Percentiles rank a stretch among this genome's conserved stretches.
Evolutionary conservation across 2,329 filamentous ascomycete genomes (phyloP).

Genomic region (Fusarium miscanthi): DNA sequence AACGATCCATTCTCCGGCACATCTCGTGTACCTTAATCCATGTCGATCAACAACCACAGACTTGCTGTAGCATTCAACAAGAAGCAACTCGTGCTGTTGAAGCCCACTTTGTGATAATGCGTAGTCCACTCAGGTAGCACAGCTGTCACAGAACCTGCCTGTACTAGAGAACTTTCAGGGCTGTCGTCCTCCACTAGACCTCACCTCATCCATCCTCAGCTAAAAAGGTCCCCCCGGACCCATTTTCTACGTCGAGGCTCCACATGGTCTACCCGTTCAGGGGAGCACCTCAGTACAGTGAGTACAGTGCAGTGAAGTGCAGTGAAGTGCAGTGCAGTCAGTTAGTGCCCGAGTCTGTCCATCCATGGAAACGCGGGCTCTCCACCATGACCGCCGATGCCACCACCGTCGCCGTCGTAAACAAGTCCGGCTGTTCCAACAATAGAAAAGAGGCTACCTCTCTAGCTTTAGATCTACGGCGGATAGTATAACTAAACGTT

Average conservation of each 20-base stretch:
- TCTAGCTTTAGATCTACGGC: slow-evolving; percentile 18
- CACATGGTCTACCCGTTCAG: slow-evolving; percentile 23
- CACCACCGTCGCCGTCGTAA: slow-evolving; percentile 37
- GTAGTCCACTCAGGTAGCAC: neutral
- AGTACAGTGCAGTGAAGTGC: neutral
- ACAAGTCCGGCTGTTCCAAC: slow-evolving; percentile 32
- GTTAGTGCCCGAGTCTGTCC: neutral
- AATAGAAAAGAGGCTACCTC: slow-evolving; percentile 38
- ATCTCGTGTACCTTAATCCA: slow-evolving; percentile 20
- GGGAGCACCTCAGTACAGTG: slow-evolving; percentile 15
- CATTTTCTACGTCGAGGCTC: slow-evolving; percentile 17
- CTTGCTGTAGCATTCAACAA: neutral
- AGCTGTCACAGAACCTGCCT: slow-evolving; percentile 6
- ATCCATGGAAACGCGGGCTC: neutral
- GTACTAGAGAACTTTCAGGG: slow-evolving; percentile 4
- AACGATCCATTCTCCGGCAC: slow-evolving; percentile 22
- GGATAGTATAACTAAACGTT: slow-evolving; percentile 11
- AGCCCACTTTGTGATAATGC: neutral
- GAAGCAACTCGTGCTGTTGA: neutral
- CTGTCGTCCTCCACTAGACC: slow-evolving; percentile 25
- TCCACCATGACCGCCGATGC: slow-evolving; percentile 23
- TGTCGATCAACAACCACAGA: neutral
- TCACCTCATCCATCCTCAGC: slow-evolving; percentile 39
- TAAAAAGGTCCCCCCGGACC: slow-evolving; percentile 32
- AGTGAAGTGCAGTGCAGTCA: neutral